Conservation (phyloP, 495 filamentous ascomycete species). For the Neurospora tetraspora region DNA sequence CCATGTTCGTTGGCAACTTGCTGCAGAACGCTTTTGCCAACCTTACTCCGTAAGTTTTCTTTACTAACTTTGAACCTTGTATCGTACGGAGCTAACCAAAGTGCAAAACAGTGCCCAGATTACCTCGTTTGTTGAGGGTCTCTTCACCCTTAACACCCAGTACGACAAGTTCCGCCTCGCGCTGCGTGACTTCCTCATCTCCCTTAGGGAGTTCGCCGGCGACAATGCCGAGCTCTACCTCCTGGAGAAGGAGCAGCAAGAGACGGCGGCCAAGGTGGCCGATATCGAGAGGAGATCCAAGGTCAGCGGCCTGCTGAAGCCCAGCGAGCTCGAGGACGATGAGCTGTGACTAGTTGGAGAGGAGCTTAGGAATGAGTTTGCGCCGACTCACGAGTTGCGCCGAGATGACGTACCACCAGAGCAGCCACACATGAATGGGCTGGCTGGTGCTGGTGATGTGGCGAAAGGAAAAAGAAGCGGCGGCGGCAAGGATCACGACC, state of each 20-base stretch:
- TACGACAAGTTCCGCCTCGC: constrained; percentile 85
- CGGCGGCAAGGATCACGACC: constrained; percentile 8
- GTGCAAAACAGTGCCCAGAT: constrained; percentile 60
- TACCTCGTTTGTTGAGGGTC: constrained; percentile 70
- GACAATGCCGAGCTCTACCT: constrained; percentile 90
- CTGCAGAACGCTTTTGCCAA: constrained; percentile 89
- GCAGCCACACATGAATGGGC: background rate
- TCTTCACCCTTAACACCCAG: constrained; percentile 74
- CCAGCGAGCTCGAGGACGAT: constrained; percentile 88
- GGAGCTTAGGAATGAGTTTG: constrained; percentile 53
- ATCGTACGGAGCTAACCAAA: constrained; percentile 26
- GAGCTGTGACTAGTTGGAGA: constrained; percentile 71
- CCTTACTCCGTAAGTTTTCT: constrained; percentile 69
- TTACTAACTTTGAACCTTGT: background rate
- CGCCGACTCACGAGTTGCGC: constrained; percentile 17
- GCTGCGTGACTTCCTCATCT: constrained; percentile 93
- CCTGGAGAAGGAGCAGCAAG: constrained; percentile 81
- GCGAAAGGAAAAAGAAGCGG: background rate
- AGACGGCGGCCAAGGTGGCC: constrained; percentile 64
- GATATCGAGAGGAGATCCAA: constrained; percentile 84
- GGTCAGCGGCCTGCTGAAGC: constrained; percentile 85
- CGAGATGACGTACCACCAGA: constrained; percentile 5
- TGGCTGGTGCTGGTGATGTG: background rate
- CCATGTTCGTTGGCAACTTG: constrained; percentile 73
- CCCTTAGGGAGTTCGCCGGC: constrained; percentile 89